Evolutionary conservation across 140 eudicot genomes (phyloP).

Genomic region (Stevia rebaudiana): DNA sequence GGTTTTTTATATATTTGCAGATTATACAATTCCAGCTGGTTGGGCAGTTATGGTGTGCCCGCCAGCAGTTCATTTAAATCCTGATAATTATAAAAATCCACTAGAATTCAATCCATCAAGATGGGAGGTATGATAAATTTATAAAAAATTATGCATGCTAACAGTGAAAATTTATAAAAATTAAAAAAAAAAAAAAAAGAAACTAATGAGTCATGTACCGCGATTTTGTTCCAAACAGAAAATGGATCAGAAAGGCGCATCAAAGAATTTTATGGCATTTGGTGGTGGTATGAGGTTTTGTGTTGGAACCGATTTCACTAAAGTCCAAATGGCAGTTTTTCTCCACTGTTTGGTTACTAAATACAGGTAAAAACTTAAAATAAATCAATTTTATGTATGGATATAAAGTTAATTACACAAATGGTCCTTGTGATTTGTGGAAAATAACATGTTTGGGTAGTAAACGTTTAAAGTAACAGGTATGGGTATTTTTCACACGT

Average conservation of each 20-base stretch:
- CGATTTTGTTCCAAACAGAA: constrained; percentile 39
- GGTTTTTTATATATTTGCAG: constrained; percentile 39
- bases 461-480: too few relatives aligned
- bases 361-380: constrained; percentile 51
- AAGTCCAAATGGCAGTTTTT: constrained; percentile 85
- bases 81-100: constrained; percentile 57
- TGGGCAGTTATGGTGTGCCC: constrained; percentile 98
- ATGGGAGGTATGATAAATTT: constrained; percentile 63
- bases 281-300: constrained; percentile 99
- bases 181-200: too few relatives aligned
- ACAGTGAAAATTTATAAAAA: neutral
- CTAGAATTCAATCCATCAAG: constrained; percentile 81
- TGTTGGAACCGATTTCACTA: constrained; percentile 91
- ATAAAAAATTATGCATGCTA: neutral
- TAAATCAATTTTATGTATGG: neutral
- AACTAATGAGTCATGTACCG: neutral
- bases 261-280: constrained; percentile 89
- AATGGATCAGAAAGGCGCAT: constrained; percentile 59
- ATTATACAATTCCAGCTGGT: constrained; percentile 87
- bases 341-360: constrained; percentile 83
- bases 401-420: too few relatives aligned
- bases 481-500: too few relatives aligned
- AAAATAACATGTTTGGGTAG: too few relatives aligned
- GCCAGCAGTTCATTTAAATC: constrained; percentile 79
- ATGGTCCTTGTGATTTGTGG: too few relatives aligned